Conservation (phyloP, 192 early-diverging fungal genomes). For the Coemansia sp. region DNA sequence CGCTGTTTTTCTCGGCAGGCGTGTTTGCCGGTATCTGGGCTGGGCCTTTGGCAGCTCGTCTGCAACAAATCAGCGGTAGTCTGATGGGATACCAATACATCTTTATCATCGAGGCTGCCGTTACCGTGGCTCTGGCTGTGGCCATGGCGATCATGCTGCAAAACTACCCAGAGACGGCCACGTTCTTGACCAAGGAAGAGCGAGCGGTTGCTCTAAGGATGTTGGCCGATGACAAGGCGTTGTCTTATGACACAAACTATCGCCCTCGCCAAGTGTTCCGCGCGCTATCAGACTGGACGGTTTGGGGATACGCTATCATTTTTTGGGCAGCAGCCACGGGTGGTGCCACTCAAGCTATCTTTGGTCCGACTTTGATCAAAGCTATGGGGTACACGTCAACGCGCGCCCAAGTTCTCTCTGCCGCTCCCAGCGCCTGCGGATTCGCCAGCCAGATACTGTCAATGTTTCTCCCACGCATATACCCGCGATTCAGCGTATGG, state of each 20-base stretch:
- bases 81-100: constrained; percentile 50
- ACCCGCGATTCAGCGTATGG: constrained; percentile 36
- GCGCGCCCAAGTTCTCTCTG: constrained; percentile 41
- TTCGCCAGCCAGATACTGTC: constrained; percentile 38
- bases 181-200: constrained; percentile 60
- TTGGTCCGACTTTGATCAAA: constrained; percentile 37
- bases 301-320: constrained; percentile 51
- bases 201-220: constrained; percentile 43
- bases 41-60: constrained; percentile 41
- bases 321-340: constrained; percentile 48
- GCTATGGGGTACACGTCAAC: constrained; percentile 54
- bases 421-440: constrained; percentile 45
- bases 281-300: constrained; percentile 43
- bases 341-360: constrained; percentile 49
- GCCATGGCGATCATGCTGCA: constrained; percentile 51
- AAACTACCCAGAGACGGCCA: constrained; percentile 57
- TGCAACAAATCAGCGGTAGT: constrained; percentile 32
- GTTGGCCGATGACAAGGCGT: constrained; percentile 36
- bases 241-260: constrained; percentile 20
- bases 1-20: constrained; percentile 52
- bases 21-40: constrained; percentile 54
- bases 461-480: constrained; percentile 35
- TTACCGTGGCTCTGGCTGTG: constrained; percentile 52
- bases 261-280: constrained; percentile 23
- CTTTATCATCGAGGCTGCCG: constrained; percentile 60